phyloP scores from a whole-genome alignment of 2,329 filamentous ascomycete species.

The Penicillium sp. region DNA sequence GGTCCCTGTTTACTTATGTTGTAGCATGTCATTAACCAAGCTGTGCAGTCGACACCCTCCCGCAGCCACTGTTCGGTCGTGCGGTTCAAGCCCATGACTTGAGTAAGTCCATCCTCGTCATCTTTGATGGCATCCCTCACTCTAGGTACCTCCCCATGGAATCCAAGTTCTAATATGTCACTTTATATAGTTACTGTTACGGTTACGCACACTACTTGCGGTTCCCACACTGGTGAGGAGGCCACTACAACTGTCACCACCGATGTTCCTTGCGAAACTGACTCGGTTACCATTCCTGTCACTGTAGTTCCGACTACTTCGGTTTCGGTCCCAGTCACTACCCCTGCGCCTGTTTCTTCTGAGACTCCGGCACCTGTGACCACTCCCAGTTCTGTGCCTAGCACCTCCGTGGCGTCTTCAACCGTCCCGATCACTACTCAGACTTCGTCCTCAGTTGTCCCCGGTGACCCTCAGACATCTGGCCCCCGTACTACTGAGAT shows the following conservation, averaged over 20 bases:
- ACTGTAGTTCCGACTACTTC: not conserved
- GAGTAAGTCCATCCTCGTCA: conserved; percentile 1
- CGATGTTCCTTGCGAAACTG: conserved; percentile 1
- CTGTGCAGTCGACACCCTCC: not conserved
- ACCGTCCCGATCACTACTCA: not conserved
- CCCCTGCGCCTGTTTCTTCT: conserved; percentile 3
- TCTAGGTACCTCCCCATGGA: too few relatives aligned
- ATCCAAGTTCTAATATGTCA: not conserved
- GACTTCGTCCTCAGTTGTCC: not conserved
- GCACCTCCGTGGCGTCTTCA: not conserved
- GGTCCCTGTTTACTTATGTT: not conserved
- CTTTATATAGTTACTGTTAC: conserved; percentile 16
- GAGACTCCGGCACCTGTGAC: not conserved
- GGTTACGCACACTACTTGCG: conserved; percentile 25
- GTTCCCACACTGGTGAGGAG: not conserved
- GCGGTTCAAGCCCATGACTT: not conserved
- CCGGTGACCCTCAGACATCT: not conserved
- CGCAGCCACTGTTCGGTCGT: conserved; percentile 1
- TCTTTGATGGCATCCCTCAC: not conserved
- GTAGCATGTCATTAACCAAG: not conserved
- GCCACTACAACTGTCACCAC: conserved; percentile 4
- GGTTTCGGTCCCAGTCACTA: not conserved
- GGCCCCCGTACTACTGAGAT: not conserved
- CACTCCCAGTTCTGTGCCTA: not conserved
- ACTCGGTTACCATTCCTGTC: not conserved